Conservation (phyloP, 2,329 filamentous ascomycete genomes). For the Fusarium sambucinum region DNA sequence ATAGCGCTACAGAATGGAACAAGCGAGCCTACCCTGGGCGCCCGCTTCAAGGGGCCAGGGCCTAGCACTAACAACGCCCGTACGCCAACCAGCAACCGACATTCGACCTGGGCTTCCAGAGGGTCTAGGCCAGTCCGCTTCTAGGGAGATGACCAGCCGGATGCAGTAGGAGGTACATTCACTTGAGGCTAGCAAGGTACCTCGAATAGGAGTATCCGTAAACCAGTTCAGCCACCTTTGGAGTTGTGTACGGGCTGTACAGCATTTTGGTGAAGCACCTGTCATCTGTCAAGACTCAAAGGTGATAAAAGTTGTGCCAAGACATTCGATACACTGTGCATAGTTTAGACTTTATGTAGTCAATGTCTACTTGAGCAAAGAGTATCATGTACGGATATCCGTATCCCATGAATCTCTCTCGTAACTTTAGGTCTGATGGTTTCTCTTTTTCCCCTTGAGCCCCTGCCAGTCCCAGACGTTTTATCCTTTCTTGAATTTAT, state of each 20-base stretch:
- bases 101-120: slow-evolving; percentile 32
- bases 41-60: slow-evolving; percentile 10
- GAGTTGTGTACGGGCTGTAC: slow-evolving; percentile 3
- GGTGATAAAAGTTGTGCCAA: slow-evolving; percentile 3
- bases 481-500: neutral
- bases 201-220: slow-evolving; percentile 13
- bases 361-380: slow-evolving; percentile 9
- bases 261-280: neutral
- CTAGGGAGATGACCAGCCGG: slow-evolving; percentile 27
- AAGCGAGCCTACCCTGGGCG: slow-evolving; percentile 25
- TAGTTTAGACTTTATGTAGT: neutral
- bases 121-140: slow-evolving; percentile 33
- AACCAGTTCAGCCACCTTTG: slow-evolving; percentile 10
- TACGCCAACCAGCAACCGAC: slow-evolving; percentile 33
- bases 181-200: slow-evolving; percentile 21
- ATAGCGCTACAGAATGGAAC: slow-evolving; percentile 37
- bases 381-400: slow-evolving; percentile 7
- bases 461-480: neutral
- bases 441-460: slow-evolving; percentile 10
- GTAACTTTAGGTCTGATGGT: slow-evolving; percentile 13
- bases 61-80: slow-evolving; percentile 11
- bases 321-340: slow-evolving; percentile 12
- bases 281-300: neutral
- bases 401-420: slow-evolving; percentile 5
- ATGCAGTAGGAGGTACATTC: slow-evolving; percentile 34